Evolutionary conservation across 2,329 filamentous ascomycete species (phyloP), one percentile per base, ranked within the genome.

Genomic region (Ambrosiella beaveri): DNA sequence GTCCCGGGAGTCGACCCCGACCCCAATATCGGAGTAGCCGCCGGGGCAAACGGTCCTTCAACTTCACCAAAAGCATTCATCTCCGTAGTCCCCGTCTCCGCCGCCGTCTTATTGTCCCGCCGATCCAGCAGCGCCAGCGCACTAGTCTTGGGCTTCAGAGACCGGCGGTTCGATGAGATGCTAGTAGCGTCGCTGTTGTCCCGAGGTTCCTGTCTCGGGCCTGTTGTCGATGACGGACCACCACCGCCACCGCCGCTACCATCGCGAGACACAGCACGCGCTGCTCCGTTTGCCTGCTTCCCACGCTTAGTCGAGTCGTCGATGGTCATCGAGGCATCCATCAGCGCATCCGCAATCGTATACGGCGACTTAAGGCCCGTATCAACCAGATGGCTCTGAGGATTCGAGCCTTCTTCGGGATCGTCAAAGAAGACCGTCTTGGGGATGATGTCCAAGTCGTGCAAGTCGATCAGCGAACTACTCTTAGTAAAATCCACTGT

Each of bases 361-460:
- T 88, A 86, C 4, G 81, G 78, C 6, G 65, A 62, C 60, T 67
- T 74, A 59, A 66, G 61, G 63, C 66, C 65, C 11, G 65, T 58
- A 19, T 37, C 45, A 1, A 69, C 66, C 51, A 71, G 70, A 11
- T 49, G 37, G 50, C 41, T 47, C 15, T 8, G 13, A 19, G 36
- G 17, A 3, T n/a, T 47, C 44, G n/a, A 38, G 27, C 8, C 15
- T 51, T 17, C n/a, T 27, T 36, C 49, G 7, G 80, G 76, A 44
- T 81, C 79, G 58, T 90, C 88, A 65, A 97, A 97, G 66, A 97
- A 85, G 1, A 98, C 84, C 0, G 88, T 97, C 66, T 95, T 88
- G 2, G 87, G 85, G 1, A 83, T 86, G 38, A 96, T 81, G 11
- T 83, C 82, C 56, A 95, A 73, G 45, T 82, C 82, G 62, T 86